Percentiles rank a stretch among this genome's conserved stretches.
phyloP scores from a whole-genome alignment of 257 asterid species.

The Parsonsia alboflavescens region DNA sequence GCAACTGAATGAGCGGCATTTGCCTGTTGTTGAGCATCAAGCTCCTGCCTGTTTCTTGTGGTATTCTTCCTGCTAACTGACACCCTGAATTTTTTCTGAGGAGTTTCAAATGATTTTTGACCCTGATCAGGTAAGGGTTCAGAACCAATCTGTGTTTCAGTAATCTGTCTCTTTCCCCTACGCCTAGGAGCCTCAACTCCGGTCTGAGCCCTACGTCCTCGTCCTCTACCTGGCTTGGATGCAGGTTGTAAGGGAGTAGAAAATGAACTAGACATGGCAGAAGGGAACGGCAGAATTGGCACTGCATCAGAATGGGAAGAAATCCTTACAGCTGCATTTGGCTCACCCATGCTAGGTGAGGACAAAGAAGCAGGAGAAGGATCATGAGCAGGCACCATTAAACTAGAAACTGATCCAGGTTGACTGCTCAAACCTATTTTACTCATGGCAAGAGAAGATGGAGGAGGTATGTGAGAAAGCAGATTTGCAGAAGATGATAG shows the following conservation, averaged over 20 bases:
- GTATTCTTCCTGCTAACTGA: conserved; percentile 50
- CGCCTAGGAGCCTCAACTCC: conserved; percentile 58
- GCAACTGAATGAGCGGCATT: conserved; percentile 28
- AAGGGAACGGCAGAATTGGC: conserved; percentile 27
- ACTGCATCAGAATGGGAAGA: conserved; percentile 33
- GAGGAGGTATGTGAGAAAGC: conserved; percentile 14
- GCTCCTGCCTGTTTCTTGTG: conserved; percentile 36
- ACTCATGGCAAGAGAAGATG: conserved; percentile 16
- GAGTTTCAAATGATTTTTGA: conserved; percentile 41
- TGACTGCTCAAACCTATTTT: conserved; percentile 26
- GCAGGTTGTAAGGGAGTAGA: conserved; percentile 34
- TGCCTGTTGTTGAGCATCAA: conserved; percentile 31
- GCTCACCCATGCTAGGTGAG: conserved; percentile 31
- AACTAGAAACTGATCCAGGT: conserved; percentile 22
- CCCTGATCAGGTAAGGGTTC: conserved; percentile 43
- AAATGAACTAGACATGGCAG: conserved; percentile 31
- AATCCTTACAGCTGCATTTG: conserved; percentile 30
- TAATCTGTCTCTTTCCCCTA: conserved; percentile 65
- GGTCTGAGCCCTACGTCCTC: conserved; percentile 53
- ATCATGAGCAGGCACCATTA: conserved; percentile 15
- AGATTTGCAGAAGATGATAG: conserved; percentile 11
- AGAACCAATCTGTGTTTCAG: conserved; percentile 33
- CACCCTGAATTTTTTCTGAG: conserved; percentile 62
- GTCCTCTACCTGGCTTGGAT: conserved; percentile 52
- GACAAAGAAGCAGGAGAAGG: conserved; percentile 25